Evolutionary conservation across 2,329 filamentous ascomycete species (phyloP), one percentile per base, ranked within the genome.

Genomic region (Diplodia sapinea): DNA sequence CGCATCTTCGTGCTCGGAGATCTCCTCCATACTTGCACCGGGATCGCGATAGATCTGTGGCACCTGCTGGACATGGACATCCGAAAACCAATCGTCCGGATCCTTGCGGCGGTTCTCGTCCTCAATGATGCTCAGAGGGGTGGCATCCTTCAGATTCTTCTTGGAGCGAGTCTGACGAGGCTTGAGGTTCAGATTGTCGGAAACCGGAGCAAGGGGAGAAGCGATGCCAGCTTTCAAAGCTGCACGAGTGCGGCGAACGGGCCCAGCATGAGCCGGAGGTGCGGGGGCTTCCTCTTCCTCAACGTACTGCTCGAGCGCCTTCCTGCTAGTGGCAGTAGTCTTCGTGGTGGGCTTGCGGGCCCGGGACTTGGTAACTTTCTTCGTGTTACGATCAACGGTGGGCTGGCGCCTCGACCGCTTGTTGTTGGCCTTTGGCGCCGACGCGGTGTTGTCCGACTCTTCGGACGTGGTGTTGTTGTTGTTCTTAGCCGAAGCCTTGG

Each of bases 361-460:
- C 20, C 54, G 52, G 9, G 64, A 17, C 40, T 66, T 66, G 20
- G 64, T 66, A 38, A 66, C 64, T 31, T 57, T 63, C 47, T 51
- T 51, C n/a, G 57, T 33, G 55, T 59, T 62, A 13, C 57, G 40
- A 36, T 62, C 57, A 3, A 62, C 57, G 43, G 57, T n/a, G 6
- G 47, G 43, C 31, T 63, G 59, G 31, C 59, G 59, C 47, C 17
- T 63, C 9, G 57, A 20, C 17, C 57, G 57, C 29, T 26, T 50
- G 15, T 50, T 50, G 20, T 31, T 40, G 8, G 36, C 12, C 33
- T 61, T 61, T 40, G 20, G 13, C n/a, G 40, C 13, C 13, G 52
- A n/a, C n/a, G 43, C 43, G 36, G 20, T 26, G 38, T 47, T 36
- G 12, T 56, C 54, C 1, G 63, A 55, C 17, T 52, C 51, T 17